phyloP scores from a whole-genome alignment of 73 alveolate species.

The Paramecium tetraurelia region DNA sequence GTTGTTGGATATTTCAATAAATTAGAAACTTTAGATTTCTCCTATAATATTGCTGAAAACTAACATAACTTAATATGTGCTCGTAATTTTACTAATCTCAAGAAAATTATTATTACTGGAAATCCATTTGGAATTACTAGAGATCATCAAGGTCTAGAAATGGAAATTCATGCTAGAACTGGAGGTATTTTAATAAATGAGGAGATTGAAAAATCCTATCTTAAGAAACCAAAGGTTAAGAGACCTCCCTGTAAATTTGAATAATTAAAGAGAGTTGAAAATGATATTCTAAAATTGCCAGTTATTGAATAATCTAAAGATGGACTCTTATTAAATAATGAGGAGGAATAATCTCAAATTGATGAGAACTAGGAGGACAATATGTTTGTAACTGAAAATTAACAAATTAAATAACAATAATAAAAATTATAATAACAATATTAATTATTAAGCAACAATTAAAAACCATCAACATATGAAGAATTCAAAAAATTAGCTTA shows the following conservation, averaged over 20 bases:
- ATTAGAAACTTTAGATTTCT: constrained; percentile 44
- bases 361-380: constrained; percentile 51
- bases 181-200: constrained; percentile 59
- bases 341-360: background rate
- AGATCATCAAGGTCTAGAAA: constrained; percentile 63
- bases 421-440: background rate
- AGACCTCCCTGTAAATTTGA: constrained; percentile 52
- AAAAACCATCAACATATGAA: constrained; percentile 27
- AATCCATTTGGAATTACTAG: constrained; percentile 54
- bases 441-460: background rate
- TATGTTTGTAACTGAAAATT: constrained; percentile 60
- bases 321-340: background rate
- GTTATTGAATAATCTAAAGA: constrained; percentile 22
- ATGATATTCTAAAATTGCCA: constrained; percentile 45
- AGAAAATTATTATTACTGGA: constrained; percentile 51
- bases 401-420: background rate
- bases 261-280: constrained; percentile 56
- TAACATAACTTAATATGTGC: constrained; percentile 62
- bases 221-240: constrained; percentile 34
- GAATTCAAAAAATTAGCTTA: constrained; percentile 45
- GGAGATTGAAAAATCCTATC: constrained; percentile 52
- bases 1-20: constrained; percentile 47
- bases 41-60: constrained; percentile 59
- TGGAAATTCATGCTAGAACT: constrained; percentile 66
- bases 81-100: constrained; percentile 45